These are phyloP conservation scores for Hericium alpestre DNA, from an alignment of 768 basidiomycete genomes.

Conservation along the genomic window DNA sequence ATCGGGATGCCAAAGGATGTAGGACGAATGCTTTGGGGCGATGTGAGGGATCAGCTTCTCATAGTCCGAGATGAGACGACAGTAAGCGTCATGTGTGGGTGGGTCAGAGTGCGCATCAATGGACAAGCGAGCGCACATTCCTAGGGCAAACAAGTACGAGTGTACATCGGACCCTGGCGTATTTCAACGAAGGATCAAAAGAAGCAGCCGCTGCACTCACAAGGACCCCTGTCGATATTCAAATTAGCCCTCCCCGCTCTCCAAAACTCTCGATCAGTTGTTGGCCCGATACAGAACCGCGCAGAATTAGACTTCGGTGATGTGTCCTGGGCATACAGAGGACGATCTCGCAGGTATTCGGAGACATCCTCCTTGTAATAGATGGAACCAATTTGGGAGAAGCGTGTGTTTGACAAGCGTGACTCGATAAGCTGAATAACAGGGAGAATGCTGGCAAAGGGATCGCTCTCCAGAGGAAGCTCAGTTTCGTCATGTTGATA, in stretches of 20 bases:
- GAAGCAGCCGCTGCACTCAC: slow-evolving; percentile 1
- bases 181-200: background rate
- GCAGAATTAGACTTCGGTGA: background rate
- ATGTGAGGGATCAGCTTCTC: no score
- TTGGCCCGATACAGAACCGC: slow-evolving; percentile 10
- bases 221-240: slow-evolving; percentile 8
- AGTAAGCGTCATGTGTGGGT: no score
- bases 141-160: slow-evolving; percentile 1
- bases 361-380: slow-evolving; percentile 14
- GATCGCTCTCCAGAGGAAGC: background rate
- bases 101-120: no score
- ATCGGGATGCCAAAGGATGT: slow-evolving; percentile 15
- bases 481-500: background rate
- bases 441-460: background rate
- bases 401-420: background rate
- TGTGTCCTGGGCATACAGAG: slow-evolving; percentile 2
- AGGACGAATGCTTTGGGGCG: background rate
- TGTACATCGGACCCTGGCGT: slow-evolving; percentile 5
- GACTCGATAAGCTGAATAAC: background rate
- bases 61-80: no score
- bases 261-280: slow-evolving; percentile 12
- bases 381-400: slow-evolving; percentile 12
- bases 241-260: slow-evolving; percentile 4
- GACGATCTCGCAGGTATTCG: slow-evolving; percentile 2
- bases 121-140: no score